Evolutionary conservation across 371 early-diverging fungal genomes (phyloP), one percentile per base, ranked within the genome.

Genomic region (Funneliformis caledonium): DNA sequence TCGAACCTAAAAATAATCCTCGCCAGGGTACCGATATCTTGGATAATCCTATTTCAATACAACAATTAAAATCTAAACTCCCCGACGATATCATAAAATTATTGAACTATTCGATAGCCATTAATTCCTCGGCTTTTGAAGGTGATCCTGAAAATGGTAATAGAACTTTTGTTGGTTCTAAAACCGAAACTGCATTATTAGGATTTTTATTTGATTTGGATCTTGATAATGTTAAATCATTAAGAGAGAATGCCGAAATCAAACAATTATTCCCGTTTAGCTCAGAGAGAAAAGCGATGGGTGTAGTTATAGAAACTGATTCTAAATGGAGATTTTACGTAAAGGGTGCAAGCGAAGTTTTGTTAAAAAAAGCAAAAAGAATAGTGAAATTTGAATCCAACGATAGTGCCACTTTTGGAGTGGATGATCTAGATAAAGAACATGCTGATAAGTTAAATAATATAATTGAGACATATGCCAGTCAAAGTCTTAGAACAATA

Each of bases 281-380:
- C 31, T 95, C 95, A 12, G 93, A 93, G 45, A 89, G 92, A 42
- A 97, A 98, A 87, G 88, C 93, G 65, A 97, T 97, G 97, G 88
- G 93, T n/a, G 94, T 94, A 8, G 86, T 95, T 19, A 86, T 95
- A 43, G 85, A 89, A 56, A 83, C 84, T 43, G 83, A 84, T 47
- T 68, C 75, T n/a, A 19, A n/a, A 22, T n/a, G 75, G 62, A 88
- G 94, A 42, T 78, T 94, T 5, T 92, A 92, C 78, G 86, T 92
- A 76, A 97, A 97, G 85, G 97, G 97, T 33, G 97, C 96, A 6
- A 90, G 94, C 48, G 97, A 97, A 83, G 87, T 95, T 31, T 85
- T 97, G 2, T 84, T 97, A 11, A 68, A 42, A 50, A 68, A 61
- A 72, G 6, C 72, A 22, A 42, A 56, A 42, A 26, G 14, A 14